phyloP scores from a whole-genome alignment of 371 early-diverging fungal genomes.

The Rhizopus arrhizus region DNA sequence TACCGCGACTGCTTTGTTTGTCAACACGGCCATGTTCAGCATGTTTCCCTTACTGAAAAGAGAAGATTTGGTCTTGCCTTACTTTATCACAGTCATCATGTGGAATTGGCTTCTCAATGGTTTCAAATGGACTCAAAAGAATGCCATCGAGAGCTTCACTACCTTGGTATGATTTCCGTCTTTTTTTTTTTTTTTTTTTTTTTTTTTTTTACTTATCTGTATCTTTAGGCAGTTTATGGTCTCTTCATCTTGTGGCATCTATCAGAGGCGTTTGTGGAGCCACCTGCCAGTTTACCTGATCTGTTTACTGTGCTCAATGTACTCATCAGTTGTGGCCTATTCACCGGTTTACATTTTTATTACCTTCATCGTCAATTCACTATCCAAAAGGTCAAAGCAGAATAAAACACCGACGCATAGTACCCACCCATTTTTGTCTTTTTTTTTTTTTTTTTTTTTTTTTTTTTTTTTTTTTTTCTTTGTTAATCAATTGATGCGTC shows the following conservation, averaged over 20 bases:
- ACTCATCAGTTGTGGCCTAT: conserved; percentile 66
- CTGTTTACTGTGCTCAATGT: conserved; percentile 80
- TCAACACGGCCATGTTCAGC: conserved; percentile 86
- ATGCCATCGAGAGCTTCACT: conserved; percentile 11
- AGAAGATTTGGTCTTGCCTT: conserved; percentile 73
- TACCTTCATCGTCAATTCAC: conserved; percentile 65
- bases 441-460: conserved; percentile 10
- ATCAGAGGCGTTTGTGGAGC: conserved; percentile 55
- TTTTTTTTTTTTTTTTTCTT: conserved; percentile 5
- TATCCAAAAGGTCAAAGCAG: conserved; percentile 9
- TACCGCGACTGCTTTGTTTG: conserved; percentile 65
- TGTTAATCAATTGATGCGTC: conserved; percentile 6
- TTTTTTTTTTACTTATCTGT: not conserved
- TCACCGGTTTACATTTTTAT: conserved; percentile 62
- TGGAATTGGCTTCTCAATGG: conserved; percentile 72
- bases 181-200: not conserved
- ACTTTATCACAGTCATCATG: conserved; percentile 56
- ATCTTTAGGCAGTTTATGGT: conserved; percentile 43
- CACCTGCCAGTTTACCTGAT: conserved; percentile 80
- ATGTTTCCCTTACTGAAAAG: conserved; percentile 84
- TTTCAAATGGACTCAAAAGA: conserved; percentile 10
- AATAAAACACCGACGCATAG: conserved; percentile 10
- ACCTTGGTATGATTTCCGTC: conserved; percentile 7
- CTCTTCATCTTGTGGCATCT: conserved; percentile 63
- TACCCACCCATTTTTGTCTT: not conserved